A percentile compares a stretch with the other conserved stretches of the same genome.
Evolutionary conservation across 495 filamentous ascomycete genomes (phyloP).

Genomic region (Neurospora pannonica): DNA sequence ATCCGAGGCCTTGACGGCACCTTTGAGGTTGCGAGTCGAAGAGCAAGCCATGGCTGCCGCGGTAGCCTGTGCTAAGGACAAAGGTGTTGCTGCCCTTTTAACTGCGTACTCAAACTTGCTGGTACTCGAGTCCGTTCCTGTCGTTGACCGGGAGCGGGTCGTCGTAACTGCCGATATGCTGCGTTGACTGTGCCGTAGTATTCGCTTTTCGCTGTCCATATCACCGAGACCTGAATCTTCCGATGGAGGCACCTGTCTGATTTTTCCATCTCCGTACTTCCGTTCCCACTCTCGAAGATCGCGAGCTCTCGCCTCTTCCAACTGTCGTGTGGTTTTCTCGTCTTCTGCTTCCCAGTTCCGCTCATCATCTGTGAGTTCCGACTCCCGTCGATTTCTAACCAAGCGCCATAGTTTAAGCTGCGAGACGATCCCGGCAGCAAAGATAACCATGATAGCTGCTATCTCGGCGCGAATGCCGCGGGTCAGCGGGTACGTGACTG

Average conservation of each 20-base stretch:
- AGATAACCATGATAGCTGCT: conserved; percentile 65
- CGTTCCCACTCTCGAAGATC: conserved; percentile 76
- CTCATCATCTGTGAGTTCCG: conserved; percentile 46
- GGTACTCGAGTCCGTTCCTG: conserved; percentile 17
- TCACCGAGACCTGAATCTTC: conserved; percentile 46
- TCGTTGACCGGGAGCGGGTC: conserved; percentile 7
- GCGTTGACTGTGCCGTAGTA: conserved; percentile 24
- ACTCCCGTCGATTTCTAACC: conserved; percentile 61
- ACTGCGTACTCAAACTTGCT: conserved; percentile 19
- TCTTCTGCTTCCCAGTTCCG: conserved; percentile 59
- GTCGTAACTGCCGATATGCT: conserved; percentile 15
- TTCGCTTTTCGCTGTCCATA: conserved; percentile 42
- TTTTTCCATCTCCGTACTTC: conserved; percentile 51
- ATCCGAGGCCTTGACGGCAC: background rate
- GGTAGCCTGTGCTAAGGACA: conserved; percentile 19
- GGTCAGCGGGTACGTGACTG: conserved; percentile 75
- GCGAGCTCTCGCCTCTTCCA: conserved; percentile 57
- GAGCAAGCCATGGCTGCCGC: conserved; percentile 15
- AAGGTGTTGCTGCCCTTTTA: conserved; percentile 4
- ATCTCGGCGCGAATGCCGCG: conserved; percentile 80
- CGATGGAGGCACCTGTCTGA: conserved; percentile 12
- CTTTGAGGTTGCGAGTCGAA: background rate
- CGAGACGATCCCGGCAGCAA: conserved; percentile 65
- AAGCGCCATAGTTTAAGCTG: conserved; percentile 84
- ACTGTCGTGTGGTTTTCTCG: conserved; percentile 51